These are phyloP conservation scores for Pseudozyma thailandica DNA, from an alignment of 1,284 basidiomycete genomes.

Conservation along the genomic window DNA sequence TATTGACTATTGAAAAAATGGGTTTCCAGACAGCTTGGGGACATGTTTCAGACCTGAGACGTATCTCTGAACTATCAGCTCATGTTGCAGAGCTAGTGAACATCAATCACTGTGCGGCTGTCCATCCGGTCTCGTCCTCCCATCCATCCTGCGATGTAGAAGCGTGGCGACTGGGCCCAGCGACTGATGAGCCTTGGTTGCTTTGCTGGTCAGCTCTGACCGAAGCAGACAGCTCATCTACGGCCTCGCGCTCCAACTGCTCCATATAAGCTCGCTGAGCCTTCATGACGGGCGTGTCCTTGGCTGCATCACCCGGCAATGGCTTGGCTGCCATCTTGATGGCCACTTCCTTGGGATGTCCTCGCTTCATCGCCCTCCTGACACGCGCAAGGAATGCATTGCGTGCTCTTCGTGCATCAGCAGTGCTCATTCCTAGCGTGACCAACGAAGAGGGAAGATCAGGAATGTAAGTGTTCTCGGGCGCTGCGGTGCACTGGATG, in stretches of 20 bases:
- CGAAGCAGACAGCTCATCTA: slow-evolving; percentile 12
- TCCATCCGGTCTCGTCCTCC: slow-evolving; percentile 25
- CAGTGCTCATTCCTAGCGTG: slow-evolving; percentile 47
- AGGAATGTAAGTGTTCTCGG: slow-evolving; percentile 49
- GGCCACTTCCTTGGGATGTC: slow-evolving; percentile 33
- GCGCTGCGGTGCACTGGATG: slow-evolving; percentile 42
- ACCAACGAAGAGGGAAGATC: slow-evolving; percentile 53
- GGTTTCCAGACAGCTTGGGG: too few relatives aligned
- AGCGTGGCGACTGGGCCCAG: neutral
- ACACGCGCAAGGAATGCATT: slow-evolving; percentile 55
- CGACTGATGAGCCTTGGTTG: neutral
- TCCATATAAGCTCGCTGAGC: slow-evolving; percentile 44
- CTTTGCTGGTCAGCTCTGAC: neutral
- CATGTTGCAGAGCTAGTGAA: neutral
- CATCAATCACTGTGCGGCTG: slow-evolving; percentile 2
- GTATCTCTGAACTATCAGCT: neutral
- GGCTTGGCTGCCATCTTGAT: slow-evolving; percentile 50
- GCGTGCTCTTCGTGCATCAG: slow-evolving; percentile 47
- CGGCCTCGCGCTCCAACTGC: slow-evolving; percentile 35
- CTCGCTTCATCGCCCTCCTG: slow-evolving; percentile 48
- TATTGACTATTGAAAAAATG: too few relatives aligned
- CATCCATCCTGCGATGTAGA: slow-evolving; percentile 8
- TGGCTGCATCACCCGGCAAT: slow-evolving; percentile 26
- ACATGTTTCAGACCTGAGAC: too few relatives aligned
- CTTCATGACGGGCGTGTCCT: slow-evolving; percentile 48